Base-by-base conservation (phyloP, 768 basidiomycete species). In the Amyloporia xantha region DNA sequence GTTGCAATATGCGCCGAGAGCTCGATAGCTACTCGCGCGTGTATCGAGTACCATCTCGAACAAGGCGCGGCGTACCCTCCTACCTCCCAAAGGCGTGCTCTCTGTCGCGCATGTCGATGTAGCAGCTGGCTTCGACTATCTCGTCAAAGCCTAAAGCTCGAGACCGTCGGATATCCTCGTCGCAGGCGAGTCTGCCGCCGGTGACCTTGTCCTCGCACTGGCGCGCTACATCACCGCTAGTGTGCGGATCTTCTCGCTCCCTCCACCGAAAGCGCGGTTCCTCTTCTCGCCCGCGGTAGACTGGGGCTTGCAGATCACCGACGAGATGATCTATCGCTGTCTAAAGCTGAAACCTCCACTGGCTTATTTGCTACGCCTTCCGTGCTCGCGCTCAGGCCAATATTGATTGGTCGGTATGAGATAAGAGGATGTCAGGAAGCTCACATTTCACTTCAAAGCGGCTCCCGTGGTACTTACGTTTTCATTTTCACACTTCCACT, bases 221-320 rank as follows among this genome's bases (percentile, higher is more conserved):
- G 53, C 60, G 1, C 66, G 69, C 3, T 72, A 76, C 58, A 50
- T 76, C n/a, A n/a, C n/a, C n/a, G n/a, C n/a, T n/a, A n/a, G n/a
- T n/a, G n/a, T n/a, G n/a, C n/a, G n/a, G n/a, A 9, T 24, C 15
- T 5, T 26, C 26, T 11, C 24, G n/a, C 20, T 20, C 2, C 3
- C 41, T 2, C 17, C 10, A 10, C 38, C 50, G 28, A 46, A 47
- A 2, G 35, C 37, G 5, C 57, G 84, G 33, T 65, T 81, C 5
- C 58, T 71, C 3, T 66, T 78, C 33, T 81, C 79, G 1, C 79
- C 82, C 0, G 79, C 76, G 76, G 55, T 58, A 15, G 82, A 84
- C 54, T 52, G 78, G 28, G 65, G 72, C 17, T 56, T 42, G 17
- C 12, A 39, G 30, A 33, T n/a, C n/a, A n/a, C n/a, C n/a, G n/a